Conservation (phyloP, 495 filamentous ascomycete genomes). For the Xylaria intraflava region DNA sequence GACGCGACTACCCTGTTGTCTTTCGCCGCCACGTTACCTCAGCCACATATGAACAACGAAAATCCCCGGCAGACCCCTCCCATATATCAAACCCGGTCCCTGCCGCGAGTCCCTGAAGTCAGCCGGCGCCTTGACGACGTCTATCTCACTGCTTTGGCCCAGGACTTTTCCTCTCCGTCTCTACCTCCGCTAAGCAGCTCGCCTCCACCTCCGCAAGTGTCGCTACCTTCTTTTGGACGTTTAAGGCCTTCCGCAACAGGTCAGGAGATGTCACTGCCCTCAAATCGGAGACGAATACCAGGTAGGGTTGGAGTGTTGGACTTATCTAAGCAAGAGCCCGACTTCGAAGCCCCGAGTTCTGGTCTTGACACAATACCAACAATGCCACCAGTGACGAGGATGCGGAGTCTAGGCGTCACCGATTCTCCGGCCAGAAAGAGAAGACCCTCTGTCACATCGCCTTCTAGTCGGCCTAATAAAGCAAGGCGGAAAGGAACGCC, state of each 20-base stretch:
- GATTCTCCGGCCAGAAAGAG: constrained; percentile 17
- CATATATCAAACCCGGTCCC: neutral
- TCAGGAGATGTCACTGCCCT: constrained; percentile 13
- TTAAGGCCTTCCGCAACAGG: constrained; percentile 14
- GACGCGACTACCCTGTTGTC: neutral
- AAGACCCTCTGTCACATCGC: constrained; percentile 19
- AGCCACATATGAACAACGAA: constrained; percentile 3
- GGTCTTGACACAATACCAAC: constrained; percentile 16
- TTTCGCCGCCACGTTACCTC: neutral
- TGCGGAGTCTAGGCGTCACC: constrained; percentile 1
- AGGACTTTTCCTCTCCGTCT: constrained; percentile 34
- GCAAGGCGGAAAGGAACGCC: constrained; percentile 15
- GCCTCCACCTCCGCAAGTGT: constrained; percentile 13
- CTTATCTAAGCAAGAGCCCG: constrained; percentile 19
- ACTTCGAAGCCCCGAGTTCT: constrained; percentile 1
- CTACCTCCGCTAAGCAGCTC: constrained; percentile 21
- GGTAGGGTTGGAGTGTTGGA: constrained; percentile 15
- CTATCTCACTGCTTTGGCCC: constrained; percentile 22
- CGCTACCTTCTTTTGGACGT: constrained; percentile 9
- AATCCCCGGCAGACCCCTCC: neutral
- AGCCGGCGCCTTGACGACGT: constrained; percentile 21
- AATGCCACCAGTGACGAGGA: constrained; percentile 18
- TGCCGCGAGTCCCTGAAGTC: neutral
- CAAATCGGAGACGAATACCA: neutral
- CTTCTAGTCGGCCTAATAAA: constrained; percentile 28